Conservation (phyloP, 257 asterid species). For the Solanum appendiculatum region DNA sequence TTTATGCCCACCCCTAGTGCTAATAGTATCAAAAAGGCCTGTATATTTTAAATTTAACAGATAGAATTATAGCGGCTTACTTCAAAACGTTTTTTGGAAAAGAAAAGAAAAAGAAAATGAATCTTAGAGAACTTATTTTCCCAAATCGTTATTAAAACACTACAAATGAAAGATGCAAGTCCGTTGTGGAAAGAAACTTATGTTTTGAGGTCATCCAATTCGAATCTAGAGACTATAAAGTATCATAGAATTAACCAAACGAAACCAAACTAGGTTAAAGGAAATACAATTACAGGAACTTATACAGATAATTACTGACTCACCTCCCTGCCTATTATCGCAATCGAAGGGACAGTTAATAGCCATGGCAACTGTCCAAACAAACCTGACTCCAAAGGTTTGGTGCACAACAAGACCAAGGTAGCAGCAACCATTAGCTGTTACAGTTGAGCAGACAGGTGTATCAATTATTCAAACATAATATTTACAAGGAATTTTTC, state of each 20-base stretch:
- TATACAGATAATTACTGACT: slow-evolving; percentile 20
- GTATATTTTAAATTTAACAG: not conserved
- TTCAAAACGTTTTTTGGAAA: not conserved
- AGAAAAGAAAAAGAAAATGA: not conserved
- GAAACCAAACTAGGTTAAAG: not conserved
- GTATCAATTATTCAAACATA: not conserved
- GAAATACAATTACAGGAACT: not conserved
- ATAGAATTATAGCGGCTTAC: not conserved
- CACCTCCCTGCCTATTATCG: slow-evolving; percentile 96
- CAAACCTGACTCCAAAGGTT: slow-evolving; percentile 59
- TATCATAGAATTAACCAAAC: not conserved
- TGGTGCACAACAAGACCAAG: slow-evolving; percentile 82
- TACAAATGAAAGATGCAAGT: not conserved
- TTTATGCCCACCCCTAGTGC: not conserved
- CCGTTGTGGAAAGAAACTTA: not conserved
- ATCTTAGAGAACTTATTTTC: not conserved
- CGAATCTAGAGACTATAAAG: not conserved
- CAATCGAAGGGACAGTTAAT: slow-evolving; percentile 75
- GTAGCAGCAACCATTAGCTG: slow-evolving; percentile 99
- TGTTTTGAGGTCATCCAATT: not conserved
- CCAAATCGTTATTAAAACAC: not conserved
- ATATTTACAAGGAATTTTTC: not conserved
- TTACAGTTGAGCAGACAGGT: slow-evolving; percentile 10
- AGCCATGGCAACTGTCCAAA: slow-evolving; percentile 84
- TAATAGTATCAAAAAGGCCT: not conserved